Conservation (phyloP, 352 stramenopile species). For the Phytopythium sindhum region DNA sequence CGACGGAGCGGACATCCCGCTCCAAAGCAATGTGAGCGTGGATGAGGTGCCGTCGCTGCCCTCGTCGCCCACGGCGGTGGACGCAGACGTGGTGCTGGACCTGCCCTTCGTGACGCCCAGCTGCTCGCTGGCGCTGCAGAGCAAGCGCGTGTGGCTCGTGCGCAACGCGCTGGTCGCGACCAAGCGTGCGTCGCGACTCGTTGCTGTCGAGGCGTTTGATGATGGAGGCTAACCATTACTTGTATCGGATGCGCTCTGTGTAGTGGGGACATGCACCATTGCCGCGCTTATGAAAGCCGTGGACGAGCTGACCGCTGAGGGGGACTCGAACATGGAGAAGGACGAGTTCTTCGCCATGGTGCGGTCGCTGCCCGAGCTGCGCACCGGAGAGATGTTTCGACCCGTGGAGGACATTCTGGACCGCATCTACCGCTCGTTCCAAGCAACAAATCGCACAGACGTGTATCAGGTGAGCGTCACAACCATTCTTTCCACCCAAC, state of each 20-base stretch:
- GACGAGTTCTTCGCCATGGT: conserved; percentile 66
- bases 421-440: conserved; percentile 65
- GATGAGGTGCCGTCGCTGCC: conserved; percentile 46
- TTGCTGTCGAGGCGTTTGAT: neutral
- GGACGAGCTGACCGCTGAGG: conserved; percentile 20
- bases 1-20: conserved; percentile 27
- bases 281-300: conserved; percentile 32
- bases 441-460: conserved; percentile 47
- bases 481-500: neutral
- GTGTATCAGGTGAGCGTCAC: conserved; percentile 39
- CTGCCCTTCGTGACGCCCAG: conserved; percentile 58
- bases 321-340: conserved; percentile 28
- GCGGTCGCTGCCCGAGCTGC: conserved; percentile 45
- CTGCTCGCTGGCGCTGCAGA: conserved; percentile 62
- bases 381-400: conserved; percentile 53
- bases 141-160: conserved; percentile 61
- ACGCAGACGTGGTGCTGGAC: conserved; percentile 40
- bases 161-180: conserved; percentile 71
- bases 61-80: conserved; percentile 46
- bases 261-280: conserved; percentile 45
- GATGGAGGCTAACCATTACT: neutral
- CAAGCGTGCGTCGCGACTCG: conserved; percentile 25
- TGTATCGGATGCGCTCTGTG: neutral
- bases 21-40: conserved; percentile 50
- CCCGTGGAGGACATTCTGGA: conserved; percentile 61